Percentiles rank a stretch among this genome's conserved stretches.
These are phyloP conservation scores for Kalaharituber pfeilii DNA, from an alignment of 2,329 filamentous ascomycete genomes.

Conservation along the genomic window DNA sequence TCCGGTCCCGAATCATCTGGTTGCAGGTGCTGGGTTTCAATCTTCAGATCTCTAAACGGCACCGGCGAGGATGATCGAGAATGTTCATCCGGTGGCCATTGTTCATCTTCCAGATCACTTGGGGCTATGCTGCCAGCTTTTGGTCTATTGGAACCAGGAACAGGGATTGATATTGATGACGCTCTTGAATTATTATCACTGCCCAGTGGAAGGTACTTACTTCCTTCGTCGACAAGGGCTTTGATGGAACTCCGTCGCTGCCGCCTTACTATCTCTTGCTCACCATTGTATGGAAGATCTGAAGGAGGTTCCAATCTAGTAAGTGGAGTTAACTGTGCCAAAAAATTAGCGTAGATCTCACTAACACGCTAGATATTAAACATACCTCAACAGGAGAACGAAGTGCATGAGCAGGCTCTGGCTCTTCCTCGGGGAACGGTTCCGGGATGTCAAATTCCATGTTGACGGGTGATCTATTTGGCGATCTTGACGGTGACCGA, in stretches of 20 bases:
- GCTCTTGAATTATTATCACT: not conserved
- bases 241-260: not conserved
- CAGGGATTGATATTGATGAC: not conserved
- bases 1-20: not conserved
- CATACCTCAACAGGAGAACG: not conserved
- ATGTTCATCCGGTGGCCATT: not conserved
- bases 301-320: not conserved
- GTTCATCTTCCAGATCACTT: not conserved
- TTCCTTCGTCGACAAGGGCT: not conserved
- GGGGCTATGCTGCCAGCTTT: not conserved
- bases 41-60: not conserved
- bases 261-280: not conserved
- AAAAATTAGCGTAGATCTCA: not conserved
- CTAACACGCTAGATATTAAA: not conserved
- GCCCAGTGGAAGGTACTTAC: not conserved
- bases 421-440: not conserved
- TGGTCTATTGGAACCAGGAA: not conserved
- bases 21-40: not conserved
- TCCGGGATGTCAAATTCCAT: not conserved
- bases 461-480: not conserved
- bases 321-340: not conserved
- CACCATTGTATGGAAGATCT: too few relatives aligned
- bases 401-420: not conserved
- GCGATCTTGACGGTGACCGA: not conserved
- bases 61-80: not conserved